Conservation (phyloP, 2,329 filamentous ascomycete species). For the Paecilomyces sp. region DNA sequence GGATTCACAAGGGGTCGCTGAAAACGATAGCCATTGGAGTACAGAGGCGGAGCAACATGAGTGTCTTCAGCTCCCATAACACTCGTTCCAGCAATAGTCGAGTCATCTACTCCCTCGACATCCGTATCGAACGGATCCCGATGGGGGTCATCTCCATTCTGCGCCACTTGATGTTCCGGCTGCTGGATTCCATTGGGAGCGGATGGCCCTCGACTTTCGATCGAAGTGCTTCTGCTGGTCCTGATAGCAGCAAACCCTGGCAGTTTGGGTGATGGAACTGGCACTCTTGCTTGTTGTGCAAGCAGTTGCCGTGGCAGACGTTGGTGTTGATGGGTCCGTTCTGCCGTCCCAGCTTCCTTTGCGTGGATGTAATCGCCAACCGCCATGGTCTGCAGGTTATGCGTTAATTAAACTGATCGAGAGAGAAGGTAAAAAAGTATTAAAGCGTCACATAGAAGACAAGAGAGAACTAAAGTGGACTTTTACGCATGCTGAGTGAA, state of each 20-base stretch:
- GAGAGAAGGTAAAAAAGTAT: neutral
- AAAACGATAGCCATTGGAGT: slow-evolving; percentile 10
- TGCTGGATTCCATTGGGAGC: slow-evolving; percentile 9
- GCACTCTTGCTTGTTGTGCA: slow-evolving; percentile 28
- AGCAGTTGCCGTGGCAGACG: slow-evolving; percentile 21
- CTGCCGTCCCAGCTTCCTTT: slow-evolving; percentile 22
- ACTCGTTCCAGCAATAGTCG: slow-evolving; percentile 33
- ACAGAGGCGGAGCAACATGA: slow-evolving; percentile 15
- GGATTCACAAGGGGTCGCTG: slow-evolving; percentile 14
- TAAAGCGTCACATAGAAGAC: neutral
- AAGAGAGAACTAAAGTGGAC: neutral
- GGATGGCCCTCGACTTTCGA: slow-evolving; percentile 8
- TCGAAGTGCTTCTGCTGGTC: slow-evolving; percentile 12
- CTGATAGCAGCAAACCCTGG: slow-evolving; percentile 11
- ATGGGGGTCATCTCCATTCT: slow-evolving; percentile 10
- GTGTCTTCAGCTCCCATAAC: slow-evolving; percentile 26
- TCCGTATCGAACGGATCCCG: slow-evolving; percentile 37
- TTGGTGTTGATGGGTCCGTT: slow-evolving; percentile 9
- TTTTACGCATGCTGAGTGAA: neutral
- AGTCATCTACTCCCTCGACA: slow-evolving; percentile 37
- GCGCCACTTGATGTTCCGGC: slow-evolving; percentile 2
- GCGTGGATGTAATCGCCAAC: slow-evolving; percentile 37
- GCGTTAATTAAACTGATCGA: slow-evolving; percentile 1
- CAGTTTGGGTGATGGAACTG: slow-evolving; percentile 22
- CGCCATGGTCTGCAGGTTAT: slow-evolving; percentile 22